A percentile compares a stretch with the other conserved stretches of the same genome.
Conservation (phyloP, 306 rosid genomes). For the Mimosa bimucronata region DNA sequence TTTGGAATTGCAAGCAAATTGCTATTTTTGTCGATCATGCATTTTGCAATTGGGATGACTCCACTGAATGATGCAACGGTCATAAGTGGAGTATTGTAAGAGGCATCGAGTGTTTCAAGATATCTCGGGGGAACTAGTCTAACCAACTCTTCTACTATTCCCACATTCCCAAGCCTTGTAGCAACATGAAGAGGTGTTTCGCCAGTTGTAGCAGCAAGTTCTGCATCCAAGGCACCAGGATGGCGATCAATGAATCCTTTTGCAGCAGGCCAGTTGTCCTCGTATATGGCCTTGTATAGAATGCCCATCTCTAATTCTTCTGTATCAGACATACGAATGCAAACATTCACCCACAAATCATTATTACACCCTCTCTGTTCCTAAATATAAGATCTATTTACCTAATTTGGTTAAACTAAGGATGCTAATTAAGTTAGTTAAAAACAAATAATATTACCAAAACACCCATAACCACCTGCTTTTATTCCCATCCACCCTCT, state of each 20-base stretch:
- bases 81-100: background rate
- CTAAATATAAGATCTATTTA: too few relatives aligned
- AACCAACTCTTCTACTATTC: background rate
- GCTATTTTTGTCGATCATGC: background rate
- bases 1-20: background rate
- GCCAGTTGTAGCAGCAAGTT: background rate
- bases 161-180: background rate
- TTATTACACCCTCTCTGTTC: too few relatives aligned
- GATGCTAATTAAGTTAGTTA: too few relatives aligned
- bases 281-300: background rate
- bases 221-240: background rate
- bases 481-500: too few relatives aligned
- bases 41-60: background rate
- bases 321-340: background rate
- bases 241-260: background rate
- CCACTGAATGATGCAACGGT: background rate
- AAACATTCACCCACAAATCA: too few relatives aligned
- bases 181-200: background rate
- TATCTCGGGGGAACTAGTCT: background rate
- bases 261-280: background rate
- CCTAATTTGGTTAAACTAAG: too few relatives aligned
- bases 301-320: background rate
- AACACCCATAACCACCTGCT: too few relatives aligned
- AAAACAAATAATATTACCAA: too few relatives aligned
- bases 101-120: background rate